phyloP scores from a whole-genome alignment of 495 filamentous ascomycete genomes.

The Aspergillus heteromorphus region DNA sequence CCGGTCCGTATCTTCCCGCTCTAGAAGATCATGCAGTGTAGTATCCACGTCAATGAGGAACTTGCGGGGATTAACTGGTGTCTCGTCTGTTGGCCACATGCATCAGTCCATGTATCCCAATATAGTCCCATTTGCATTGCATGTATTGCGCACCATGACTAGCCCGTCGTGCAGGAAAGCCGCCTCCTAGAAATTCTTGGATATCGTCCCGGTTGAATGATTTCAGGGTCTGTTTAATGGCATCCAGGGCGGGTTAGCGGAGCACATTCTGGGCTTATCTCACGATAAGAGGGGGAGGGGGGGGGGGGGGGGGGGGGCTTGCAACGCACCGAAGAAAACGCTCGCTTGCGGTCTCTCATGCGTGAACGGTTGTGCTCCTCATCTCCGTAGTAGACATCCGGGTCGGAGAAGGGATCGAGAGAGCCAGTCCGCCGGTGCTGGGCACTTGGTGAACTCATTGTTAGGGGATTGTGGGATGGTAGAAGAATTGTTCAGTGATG shows the following conservation, averaged over 20 bases:
- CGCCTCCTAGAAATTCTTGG: conserved; percentile 28
- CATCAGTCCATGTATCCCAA: conserved; percentile 6
- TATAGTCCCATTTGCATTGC: neutral
- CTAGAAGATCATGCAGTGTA: conserved; percentile 64
- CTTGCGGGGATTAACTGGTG: conserved; percentile 49
- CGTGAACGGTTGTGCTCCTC: conserved; percentile 28
- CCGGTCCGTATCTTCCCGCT: conserved; percentile 81
- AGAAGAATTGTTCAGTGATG: conserved; percentile 1
- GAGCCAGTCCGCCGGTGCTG: conserved; percentile 26
- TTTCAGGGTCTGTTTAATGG: conserved; percentile 28
- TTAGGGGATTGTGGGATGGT: conserved; percentile 7
- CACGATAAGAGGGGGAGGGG: too few species aligned
- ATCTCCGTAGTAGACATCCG: conserved; percentile 49
- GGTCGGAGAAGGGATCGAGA: conserved; percentile 42
- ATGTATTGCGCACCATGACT: conserved; percentile 41
- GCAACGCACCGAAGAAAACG: conserved; percentile 45
- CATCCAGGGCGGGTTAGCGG: neutral
- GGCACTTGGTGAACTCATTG: conserved; percentile 32
- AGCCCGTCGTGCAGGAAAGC: conserved; percentile 33
- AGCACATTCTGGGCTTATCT: neutral
- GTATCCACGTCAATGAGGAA: conserved; percentile 74
- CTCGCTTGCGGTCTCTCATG: conserved; percentile 34
- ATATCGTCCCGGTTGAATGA: conserved; percentile 33
- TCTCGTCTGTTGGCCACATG: conserved; percentile 39
- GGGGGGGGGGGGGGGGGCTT: conserved; percentile 6